These are phyloP conservation scores for Wickerhamiella brachini DNA, from an alignment of 805 yeast species.

Conservation along the genomic window DNA sequence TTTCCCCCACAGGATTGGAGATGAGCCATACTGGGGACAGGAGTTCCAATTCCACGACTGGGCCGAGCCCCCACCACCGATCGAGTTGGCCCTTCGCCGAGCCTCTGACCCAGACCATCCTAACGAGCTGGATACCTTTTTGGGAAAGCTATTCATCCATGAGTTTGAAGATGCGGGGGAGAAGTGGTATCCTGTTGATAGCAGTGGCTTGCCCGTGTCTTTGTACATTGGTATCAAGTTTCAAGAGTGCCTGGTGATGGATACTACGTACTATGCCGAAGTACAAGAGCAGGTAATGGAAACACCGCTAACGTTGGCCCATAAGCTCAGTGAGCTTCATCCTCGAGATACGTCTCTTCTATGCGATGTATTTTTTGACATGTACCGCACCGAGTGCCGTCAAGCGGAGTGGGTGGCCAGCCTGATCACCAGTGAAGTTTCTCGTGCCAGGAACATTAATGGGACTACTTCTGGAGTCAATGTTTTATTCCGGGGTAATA, in stretches of 20 bases:
- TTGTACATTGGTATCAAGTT: conserved; percentile 18
- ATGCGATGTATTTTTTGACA: conserved; percentile 41
- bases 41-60: conserved; percentile 42
- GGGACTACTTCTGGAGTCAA: conserved; percentile 26
- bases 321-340: conserved; percentile 19
- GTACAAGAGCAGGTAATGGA: conserved; percentile 45
- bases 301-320: conserved; percentile 26
- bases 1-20: conserved; percentile 37
- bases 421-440: conserved; percentile 53
- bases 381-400: conserved; percentile 54
- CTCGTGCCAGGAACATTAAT: conserved; percentile 8
- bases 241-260: conserved; percentile 26
- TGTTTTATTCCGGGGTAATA: conserved; percentile 70
- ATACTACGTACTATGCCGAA: conserved; percentile 44
- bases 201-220: conserved; percentile 6
- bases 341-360: conserved; percentile 6
- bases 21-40: conserved; percentile 75
- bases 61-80: conserved; percentile 35
- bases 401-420: conserved; percentile 64
- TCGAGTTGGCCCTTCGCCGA: conserved; percentile 12
- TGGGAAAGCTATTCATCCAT: conserved; percentile 11
- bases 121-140: conserved; percentile 4
- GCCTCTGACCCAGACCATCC: conserved; percentile 8
- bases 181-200: neutral
- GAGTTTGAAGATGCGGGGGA: conserved; percentile 6